phyloP scores from a whole-genome alignment of 306 rosid species.

The Cicer judaicum region DNA sequence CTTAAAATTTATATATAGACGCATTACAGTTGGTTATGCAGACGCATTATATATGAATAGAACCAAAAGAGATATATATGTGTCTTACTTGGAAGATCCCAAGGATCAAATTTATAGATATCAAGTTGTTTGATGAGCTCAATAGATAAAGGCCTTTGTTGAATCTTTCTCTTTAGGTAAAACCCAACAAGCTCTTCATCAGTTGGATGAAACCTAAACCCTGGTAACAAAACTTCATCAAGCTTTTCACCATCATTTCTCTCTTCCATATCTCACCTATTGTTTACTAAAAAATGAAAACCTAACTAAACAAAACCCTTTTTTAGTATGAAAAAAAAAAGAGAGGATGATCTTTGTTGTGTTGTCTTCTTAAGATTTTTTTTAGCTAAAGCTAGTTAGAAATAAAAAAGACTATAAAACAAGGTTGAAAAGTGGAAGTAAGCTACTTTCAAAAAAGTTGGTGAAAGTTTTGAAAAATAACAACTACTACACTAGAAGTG shows the following conservation, averaged over 20 bases:
- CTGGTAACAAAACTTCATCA: constrained; percentile 87
- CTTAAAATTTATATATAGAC: not conserved
- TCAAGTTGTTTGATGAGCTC: constrained; percentile 93
- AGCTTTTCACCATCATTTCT: constrained; percentile 56
- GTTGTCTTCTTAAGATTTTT: constrained; percentile 30
- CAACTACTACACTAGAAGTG: constrained; percentile 37
- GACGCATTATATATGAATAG: not conserved
- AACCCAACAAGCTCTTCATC: constrained; percentile 98
- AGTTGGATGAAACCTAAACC: constrained; percentile 96
- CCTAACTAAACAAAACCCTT: constrained; percentile 1
- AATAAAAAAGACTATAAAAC: not conserved
- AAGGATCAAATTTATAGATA: constrained; percentile 90
- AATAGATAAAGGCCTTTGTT: constrained; percentile 75
- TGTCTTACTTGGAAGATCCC: constrained; percentile 97
- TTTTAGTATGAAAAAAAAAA: not conserved
- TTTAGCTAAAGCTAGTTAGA: not conserved
- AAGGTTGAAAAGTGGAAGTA: constrained; percentile 26
- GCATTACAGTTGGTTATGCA: not conserved
- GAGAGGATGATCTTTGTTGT: not conserved
- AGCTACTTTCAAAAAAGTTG: constrained; percentile 19
- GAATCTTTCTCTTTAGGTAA: constrained; percentile 83
- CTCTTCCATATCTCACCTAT: constrained; percentile 48
- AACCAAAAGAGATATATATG: not conserved
- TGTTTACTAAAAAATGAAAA: not conserved
- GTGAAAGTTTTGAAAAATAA: constrained; percentile 21